Evolutionary conservation across 2,329 filamentous ascomycete genomes (phyloP).

Genomic region (Penicillium sp.): DNA sequence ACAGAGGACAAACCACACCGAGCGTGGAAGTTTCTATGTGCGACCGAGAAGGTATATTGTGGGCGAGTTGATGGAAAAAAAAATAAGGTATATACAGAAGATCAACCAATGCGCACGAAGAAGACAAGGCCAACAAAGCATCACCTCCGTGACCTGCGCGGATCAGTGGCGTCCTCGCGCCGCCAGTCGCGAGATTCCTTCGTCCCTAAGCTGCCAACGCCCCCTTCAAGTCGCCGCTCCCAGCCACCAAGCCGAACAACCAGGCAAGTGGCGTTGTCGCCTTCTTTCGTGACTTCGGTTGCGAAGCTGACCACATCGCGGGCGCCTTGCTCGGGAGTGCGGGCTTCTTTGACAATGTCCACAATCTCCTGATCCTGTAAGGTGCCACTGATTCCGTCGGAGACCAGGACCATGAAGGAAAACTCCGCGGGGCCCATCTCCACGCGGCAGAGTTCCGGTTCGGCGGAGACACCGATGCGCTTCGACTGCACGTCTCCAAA

Average conservation of each 20-base stretch:
- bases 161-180: slow-evolving; percentile 72
- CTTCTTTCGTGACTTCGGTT: slow-evolving; percentile 67
- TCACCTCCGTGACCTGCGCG: slow-evolving; percentile 59
- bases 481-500: slow-evolving; percentile 93
- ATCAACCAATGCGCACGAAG: slow-evolving; percentile 5
- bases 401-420: slow-evolving; percentile 80
- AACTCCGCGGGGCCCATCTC: slow-evolving; percentile 80
- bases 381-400: slow-evolving; percentile 81
- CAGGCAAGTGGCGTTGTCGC: slow-evolving; percentile 59
- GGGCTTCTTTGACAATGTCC: slow-evolving; percentile 88
- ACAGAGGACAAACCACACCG: too few species aligned
- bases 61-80: too few species aligned
- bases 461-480: slow-evolving; percentile 86
- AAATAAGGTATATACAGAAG: slow-evolving; percentile 16
- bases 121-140: neutral
- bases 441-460: slow-evolving; percentile 77
- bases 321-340: slow-evolving; percentile 80
- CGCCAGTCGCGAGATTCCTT: slow-evolving; percentile 86
- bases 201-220: slow-evolving; percentile 79
- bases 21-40: too few species aligned
- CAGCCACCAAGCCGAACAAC: slow-evolving; percentile 60
- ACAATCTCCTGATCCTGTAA: slow-evolving; percentile 92
- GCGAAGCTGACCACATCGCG: slow-evolving; percentile 77
- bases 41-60: too few species aligned
- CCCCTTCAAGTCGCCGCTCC: slow-evolving; percentile 66